These are phyloP conservation scores for Phalaenopsis hybrid DNA, from an alignment of 116 monocot species.

Conservation along the genomic window DNA sequence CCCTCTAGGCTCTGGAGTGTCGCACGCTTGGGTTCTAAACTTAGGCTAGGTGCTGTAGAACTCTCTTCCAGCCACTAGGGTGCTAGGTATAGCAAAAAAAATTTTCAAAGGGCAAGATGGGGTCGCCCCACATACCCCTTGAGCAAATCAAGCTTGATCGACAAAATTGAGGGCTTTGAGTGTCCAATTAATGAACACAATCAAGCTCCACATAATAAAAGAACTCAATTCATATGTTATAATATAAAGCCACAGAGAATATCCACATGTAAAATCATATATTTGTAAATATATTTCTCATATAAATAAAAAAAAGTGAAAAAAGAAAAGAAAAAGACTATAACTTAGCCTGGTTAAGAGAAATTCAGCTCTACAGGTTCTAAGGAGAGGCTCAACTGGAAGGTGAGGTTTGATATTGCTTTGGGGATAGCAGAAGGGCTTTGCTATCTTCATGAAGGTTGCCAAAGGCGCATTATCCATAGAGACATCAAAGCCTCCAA, in stretches of 20 bases:
- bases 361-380: constrained; percentile 48
- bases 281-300: neutral
- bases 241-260: neutral
- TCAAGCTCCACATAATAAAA: too few species aligned
- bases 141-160: too few species aligned
- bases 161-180: too few species aligned
- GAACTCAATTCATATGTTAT: neutral
- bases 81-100: too few species aligned
- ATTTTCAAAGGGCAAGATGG: too few species aligned
- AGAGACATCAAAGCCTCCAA: constrained; percentile 81
- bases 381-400: constrained; percentile 50
- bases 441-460: constrained; percentile 61
- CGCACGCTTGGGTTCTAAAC: too few species aligned
- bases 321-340: neutral
- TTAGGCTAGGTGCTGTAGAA: too few species aligned
- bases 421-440: constrained; percentile 68
- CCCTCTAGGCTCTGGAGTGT: too few species aligned
- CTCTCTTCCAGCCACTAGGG: too few species aligned
- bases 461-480: constrained; percentile 70
- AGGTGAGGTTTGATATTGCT: constrained; percentile 51
- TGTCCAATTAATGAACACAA: too few species aligned
- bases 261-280: neutral
- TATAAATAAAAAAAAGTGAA: neutral
- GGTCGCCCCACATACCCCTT: too few species aligned
- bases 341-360: constrained; percentile 6